Evolutionary conservation across 73 alveolate genomes (phyloP).

Genomic region (Paramecium pentaurelia): DNA sequence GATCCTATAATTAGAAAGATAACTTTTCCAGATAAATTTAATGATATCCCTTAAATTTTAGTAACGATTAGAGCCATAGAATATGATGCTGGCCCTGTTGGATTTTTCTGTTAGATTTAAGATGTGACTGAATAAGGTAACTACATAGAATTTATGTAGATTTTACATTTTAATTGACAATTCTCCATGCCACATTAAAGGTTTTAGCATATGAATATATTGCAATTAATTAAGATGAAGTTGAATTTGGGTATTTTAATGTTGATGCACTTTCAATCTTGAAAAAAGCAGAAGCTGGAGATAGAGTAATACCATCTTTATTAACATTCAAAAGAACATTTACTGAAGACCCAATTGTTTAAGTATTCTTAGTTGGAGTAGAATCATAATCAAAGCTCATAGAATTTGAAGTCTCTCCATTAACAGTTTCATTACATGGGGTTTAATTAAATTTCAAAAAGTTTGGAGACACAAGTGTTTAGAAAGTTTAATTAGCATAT

Average conservation of each 20-base stretch:
- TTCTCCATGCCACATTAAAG: neutral
- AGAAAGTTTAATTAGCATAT: constrained; percentile 17
- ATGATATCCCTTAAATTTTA: constrained; percentile 1
- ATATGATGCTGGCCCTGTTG: constrained; percentile 40
- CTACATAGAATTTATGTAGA: neutral
- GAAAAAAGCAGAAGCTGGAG: constrained; percentile 7
- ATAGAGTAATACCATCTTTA: constrained; percentile 7
- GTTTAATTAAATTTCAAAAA: neutral
- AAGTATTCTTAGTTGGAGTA: constrained; percentile 11
- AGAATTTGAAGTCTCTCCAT: constrained; percentile 22
- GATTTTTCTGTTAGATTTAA: constrained; percentile 8
- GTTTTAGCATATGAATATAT: neutral
- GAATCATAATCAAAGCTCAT: constrained; percentile 9
- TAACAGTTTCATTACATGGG: constrained; percentile 36
- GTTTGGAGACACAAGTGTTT: constrained; percentile 11
- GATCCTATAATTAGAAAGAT: neutral
- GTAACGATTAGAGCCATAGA: constrained; percentile 33
- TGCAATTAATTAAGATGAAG: constrained; percentile 42
- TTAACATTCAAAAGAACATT: constrained; percentile 26
- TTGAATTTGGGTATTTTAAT: constrained; percentile 39
- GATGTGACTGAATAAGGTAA: constrained; percentile 40
- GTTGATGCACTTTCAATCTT: constrained; percentile 20
- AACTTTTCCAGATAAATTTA: neutral
- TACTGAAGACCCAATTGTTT: constrained; percentile 35
- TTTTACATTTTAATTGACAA: neutral